A percentile compares a stretch with the other conserved stretches of the same genome.
Conservation (phyloP, 2,329 filamentous ascomycete species). For the Paecilomyces sp. region DNA sequence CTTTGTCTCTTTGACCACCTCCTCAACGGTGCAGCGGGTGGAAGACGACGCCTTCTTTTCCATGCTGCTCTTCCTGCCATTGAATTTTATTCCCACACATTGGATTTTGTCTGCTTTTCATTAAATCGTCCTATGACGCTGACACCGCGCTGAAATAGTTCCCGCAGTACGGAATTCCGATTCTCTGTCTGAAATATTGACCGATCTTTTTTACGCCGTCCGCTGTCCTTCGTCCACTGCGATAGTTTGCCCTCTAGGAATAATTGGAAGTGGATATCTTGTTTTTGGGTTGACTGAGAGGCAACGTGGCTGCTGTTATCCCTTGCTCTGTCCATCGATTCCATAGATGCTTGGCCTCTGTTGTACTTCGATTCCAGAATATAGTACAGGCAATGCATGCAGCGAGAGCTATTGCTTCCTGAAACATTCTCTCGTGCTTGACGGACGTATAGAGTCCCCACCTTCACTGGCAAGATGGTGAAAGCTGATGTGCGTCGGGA, state of each 20-base stretch:
- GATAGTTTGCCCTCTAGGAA: background rate
- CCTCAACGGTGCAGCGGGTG: background rate
- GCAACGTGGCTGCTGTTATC: background rate
- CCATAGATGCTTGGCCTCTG: background rate
- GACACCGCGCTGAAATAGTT: background rate
- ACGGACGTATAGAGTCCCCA: constrained; percentile 5
- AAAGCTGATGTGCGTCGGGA: constrained; percentile 63
- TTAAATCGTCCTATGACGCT: background rate
- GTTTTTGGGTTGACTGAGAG: background rate
- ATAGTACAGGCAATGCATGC: background rate
- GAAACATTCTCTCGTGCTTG: background rate
- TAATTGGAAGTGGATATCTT: background rate
- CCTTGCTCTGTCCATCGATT: background rate
- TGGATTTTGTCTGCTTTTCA: background rate
- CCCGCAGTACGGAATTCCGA: background rate
- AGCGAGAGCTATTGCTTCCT: background rate
- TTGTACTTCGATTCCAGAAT: background rate
- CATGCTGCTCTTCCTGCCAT: background rate
- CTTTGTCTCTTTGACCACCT: background rate
- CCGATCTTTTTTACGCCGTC: background rate
- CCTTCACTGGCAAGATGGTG: constrained; percentile 48
- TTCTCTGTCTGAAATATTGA: background rate
- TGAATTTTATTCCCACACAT: background rate
- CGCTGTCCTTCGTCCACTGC: background rate
- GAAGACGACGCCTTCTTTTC: background rate